These are phyloP conservation scores for Elsinoe perseae DNA, from an alignment of 2,329 filamentous ascomycete genomes.

Conservation along the genomic window DNA sequence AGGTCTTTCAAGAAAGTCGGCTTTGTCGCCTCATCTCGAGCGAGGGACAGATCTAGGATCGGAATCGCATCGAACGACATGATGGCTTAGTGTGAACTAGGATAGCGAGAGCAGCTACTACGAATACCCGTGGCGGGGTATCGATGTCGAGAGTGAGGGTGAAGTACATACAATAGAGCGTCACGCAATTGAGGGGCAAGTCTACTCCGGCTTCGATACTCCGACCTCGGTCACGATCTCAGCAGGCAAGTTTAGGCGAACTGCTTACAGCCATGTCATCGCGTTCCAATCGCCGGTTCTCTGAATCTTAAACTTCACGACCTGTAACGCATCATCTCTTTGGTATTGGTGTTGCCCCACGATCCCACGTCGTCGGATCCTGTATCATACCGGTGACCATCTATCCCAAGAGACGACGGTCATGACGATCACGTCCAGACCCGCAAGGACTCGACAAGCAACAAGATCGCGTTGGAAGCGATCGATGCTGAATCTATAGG, in stretches of 20 bases:
- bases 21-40: conserved; percentile 58
- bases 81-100: neutral
- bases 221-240: neutral
- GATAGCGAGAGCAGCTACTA: neutral
- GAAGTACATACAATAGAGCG: neutral
- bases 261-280: conserved; percentile 1
- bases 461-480: neutral
- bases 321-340: neutral
- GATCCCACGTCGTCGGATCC: too few species aligned
- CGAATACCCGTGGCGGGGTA: too few species aligned
- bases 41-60: conserved; percentile 65
- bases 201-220: neutral
- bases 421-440: neutral
- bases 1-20: conserved; percentile 62
- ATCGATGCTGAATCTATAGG: neutral
- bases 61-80: conserved; percentile 62
- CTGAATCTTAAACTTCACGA: neutral
- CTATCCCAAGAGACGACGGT: neutral
- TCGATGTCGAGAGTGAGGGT: neutral
- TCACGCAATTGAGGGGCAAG: conserved; percentile 1
- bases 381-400: too few species aligned
- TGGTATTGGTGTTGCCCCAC: too few species aligned
- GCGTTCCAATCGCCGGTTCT: conserved; percentile 1
- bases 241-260: neutral
- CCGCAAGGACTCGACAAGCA: neutral